Percentiles rank a stretch among this genome's conserved stretches.
phyloP scores from a whole-genome alignment of 2,329 filamentous ascomycete genomes.

The Colletotrichum neosansevieriae region DNA sequence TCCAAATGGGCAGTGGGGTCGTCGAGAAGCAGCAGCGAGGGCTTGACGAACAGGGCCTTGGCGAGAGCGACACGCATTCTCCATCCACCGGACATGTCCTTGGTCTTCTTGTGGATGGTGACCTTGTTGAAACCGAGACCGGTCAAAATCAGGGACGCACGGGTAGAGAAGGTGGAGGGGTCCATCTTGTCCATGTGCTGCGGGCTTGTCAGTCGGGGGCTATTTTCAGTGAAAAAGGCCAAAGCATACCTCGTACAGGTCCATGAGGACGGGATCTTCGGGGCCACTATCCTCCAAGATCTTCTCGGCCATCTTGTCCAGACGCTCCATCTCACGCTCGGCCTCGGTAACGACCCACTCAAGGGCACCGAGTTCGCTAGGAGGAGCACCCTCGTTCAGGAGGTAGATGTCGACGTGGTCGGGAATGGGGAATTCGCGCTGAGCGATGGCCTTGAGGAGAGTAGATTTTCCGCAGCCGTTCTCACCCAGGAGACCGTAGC shows the following conservation, averaged over 20 bases:
- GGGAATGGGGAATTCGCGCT: slow-evolving; percentile 94
- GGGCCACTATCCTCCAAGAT: slow-evolving; percentile 93
- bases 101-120: slow-evolving; percentile 99
- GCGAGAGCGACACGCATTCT: slow-evolving; percentile 98
- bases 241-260: slow-evolving; percentile 89
- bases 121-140: slow-evolving; percentile 99
- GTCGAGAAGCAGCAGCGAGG: slow-evolving; percentile 93
- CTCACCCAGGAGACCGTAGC: slow-evolving; percentile 96
- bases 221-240: neutral
- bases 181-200: slow-evolving; percentile 99
- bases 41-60: slow-evolving; percentile 99
- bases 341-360: slow-evolving; percentile 98
- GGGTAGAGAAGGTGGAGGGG: slow-evolving; percentile 94
- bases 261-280: slow-evolving; percentile 89
- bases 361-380: slow-evolving; percentile 87
- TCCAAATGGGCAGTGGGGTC: slow-evolving; percentile 99
- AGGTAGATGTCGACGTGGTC: slow-evolving; percentile 98
- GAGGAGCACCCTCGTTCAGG: slow-evolving; percentile 94
- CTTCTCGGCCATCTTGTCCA: slow-evolving; percentile 90
- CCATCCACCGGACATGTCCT: slow-evolving; percentile 99
- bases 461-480: slow-evolving; percentile 99
- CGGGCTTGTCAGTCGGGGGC: slow-evolving; percentile 19
- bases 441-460: slow-evolving; percentile 93
- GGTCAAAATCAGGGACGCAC: slow-evolving; percentile 95
- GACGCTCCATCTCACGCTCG: slow-evolving; percentile 88